phyloP scores from a whole-genome alignment of 2,329 filamentous ascomycete species.

The Akanthomyces dipterigenus region DNA sequence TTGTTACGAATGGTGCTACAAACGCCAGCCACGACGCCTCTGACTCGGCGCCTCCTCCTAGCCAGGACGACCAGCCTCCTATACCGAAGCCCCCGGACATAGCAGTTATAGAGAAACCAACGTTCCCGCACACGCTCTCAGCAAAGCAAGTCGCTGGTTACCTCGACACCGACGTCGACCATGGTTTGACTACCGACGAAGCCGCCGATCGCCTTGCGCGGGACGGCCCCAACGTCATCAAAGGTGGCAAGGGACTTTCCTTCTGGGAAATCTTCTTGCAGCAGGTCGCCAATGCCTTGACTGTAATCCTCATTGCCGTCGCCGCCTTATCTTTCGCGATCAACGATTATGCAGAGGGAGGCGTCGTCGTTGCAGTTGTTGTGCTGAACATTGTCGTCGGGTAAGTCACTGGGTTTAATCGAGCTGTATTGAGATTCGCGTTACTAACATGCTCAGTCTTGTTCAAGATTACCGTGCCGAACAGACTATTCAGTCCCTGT shows the following conservation, averaged over 20 bases:
- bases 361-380: conserved; percentile 58
- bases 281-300: conserved; percentile 71
- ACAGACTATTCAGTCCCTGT: conserved; percentile 55
- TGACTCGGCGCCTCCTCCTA: conserved; percentile 30
- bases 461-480: conserved; percentile 56
- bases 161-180: conserved; percentile 36
- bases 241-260: conserved; percentile 64
- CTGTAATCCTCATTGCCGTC: conserved; percentile 66
- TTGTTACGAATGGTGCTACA: conserved; percentile 35
- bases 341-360: conserved; percentile 56
- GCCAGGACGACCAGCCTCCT: conserved; percentile 33
- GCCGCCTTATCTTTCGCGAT: conserved; percentile 65
- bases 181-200: conserved; percentile 59
- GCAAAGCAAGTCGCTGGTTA: conserved; percentile 27
- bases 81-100: conserved; percentile 32
- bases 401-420: conserved; percentile 31
- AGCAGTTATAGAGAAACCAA: conserved; percentile 29
- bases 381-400: conserved; percentile 61
- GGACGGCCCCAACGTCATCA: conserved; percentile 65
- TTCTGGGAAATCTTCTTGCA: conserved; percentile 70
- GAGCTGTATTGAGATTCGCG: too few species aligned
- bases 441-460: conserved; percentile 32
- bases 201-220: conserved; percentile 57
- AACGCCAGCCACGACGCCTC: conserved; percentile 29
- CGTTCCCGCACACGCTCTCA: conserved; percentile 29